Evolutionary conservation across 106 monocot species (phyloP).

Genomic region (Dendrobium catenatum): DNA sequence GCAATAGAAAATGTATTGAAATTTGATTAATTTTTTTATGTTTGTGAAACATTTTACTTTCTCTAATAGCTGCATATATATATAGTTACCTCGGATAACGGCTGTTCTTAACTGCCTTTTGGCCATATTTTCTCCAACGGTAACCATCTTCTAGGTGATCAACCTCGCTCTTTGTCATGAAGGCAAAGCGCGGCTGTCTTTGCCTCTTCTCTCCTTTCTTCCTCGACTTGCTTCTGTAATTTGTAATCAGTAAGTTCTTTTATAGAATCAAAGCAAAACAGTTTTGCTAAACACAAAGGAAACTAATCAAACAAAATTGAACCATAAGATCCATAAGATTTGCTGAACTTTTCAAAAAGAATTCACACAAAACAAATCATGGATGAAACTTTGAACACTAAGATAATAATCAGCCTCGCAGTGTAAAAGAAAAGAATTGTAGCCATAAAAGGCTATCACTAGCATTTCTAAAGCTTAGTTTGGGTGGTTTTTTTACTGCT

Average conservation of each 20-base stretch:
- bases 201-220: conserved; percentile 76
- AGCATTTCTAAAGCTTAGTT: no score
- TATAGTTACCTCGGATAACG: conserved; percentile 66
- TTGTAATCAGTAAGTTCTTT: background rate
- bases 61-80: background rate
- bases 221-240: conserved; percentile 43
- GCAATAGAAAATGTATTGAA: background rate
- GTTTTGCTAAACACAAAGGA: no score
- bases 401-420: no score
- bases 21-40: background rate
- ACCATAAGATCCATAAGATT: no score
- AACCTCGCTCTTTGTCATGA: conserved; percentile 96
- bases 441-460: no score
- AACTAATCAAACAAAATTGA: no score
- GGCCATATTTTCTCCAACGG: conserved; percentile 92
- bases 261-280: background rate
- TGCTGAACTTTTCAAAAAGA: no score
- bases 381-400: no score
- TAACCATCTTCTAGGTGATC: conserved; percentile 92
- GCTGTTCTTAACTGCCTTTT: conserved; percentile 96
- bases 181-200: conserved; percentile 68
- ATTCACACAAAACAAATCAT: no score
- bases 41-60: no score
- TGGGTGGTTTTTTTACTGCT: no score
- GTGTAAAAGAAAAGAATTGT: no score